phyloP scores from a whole-genome alignment of 192 early-diverging fungal genomes.

The Gaertneriomyces semiglobifer region DNA sequence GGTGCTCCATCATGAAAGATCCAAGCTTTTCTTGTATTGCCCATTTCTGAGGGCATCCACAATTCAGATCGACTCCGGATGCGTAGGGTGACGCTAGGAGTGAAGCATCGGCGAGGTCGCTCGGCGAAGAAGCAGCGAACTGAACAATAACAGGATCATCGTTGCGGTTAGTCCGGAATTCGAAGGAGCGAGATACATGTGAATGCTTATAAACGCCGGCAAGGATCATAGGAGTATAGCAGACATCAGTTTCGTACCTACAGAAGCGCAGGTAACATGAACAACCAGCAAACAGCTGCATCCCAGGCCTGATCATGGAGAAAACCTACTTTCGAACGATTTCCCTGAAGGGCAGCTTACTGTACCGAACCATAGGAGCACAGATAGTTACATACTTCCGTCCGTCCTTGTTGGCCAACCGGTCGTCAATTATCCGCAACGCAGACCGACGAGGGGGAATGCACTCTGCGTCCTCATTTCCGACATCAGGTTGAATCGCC shows the following conservation, averaged over 20 bases:
- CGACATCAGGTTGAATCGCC: no score
- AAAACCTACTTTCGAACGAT: slow-evolving; percentile 67
- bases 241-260: slow-evolving; percentile 82
- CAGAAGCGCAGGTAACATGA: neutral
- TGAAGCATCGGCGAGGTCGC: slow-evolving; percentile 80
- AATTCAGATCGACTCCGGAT: slow-evolving; percentile 63
- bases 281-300: slow-evolving; percentile 4
- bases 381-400: slow-evolving; percentile 67
- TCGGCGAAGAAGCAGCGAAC: slow-evolving; percentile 81
- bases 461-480: neutral
- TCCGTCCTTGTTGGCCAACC: neutral
- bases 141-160: slow-evolving; percentile 91
- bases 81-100: slow-evolving; percentile 72
- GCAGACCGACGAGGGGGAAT: slow-evolving; percentile 19
- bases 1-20: slow-evolving; percentile 77
- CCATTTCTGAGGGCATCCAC: slow-evolving; percentile 97
- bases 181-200: slow-evolving; percentile 71
- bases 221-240: slow-evolving; percentile 96
- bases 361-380: slow-evolving; percentile 97
- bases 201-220: slow-evolving; percentile 87
- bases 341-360: slow-evolving; percentile 89
- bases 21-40: slow-evolving; percentile 88
- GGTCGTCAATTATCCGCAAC: slow-evolving; percentile 3
- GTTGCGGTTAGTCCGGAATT: slow-evolving; percentile 75
- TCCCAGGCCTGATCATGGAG: slow-evolving; percentile 2